A percentile compares a stretch with the other conserved stretches of the same genome.
phyloP scores from a whole-genome alignment of 1,284 basidiomycete genomes.

The Ceratobasidium theobromae region DNA sequence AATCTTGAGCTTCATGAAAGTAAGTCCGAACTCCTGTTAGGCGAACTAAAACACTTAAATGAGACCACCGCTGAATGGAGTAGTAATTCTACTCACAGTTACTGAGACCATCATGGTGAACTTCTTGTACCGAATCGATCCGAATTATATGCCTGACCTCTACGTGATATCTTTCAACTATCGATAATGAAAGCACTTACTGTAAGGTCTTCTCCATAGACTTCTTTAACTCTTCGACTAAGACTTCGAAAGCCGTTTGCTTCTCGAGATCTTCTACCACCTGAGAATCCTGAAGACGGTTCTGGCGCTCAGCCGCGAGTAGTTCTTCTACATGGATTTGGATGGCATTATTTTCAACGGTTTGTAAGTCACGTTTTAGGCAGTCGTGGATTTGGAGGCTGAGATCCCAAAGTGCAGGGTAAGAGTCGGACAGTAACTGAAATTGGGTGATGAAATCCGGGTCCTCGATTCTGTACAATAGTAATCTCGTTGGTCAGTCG shows the following conservation, averaged over 20 bases:
- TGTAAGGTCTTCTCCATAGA: not conserved
- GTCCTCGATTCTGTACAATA: too few species aligned
- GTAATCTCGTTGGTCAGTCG: too few species aligned
- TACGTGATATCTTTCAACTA: not conserved
- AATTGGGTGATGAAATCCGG: not conserved
- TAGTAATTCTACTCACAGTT: not conserved
- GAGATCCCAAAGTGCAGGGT: conserved; percentile 14
- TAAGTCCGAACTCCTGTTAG: conserved; percentile 1
- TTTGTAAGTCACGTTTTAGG: not conserved
- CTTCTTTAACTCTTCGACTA: not conserved
- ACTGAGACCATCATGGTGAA: not conserved
- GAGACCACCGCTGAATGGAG: not conserved
- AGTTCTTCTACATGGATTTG: not conserved
- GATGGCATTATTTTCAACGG: not conserved
- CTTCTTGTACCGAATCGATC: not conserved
- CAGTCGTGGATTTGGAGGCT: not conserved
- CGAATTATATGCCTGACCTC: not conserved
- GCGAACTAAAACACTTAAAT: not conserved
- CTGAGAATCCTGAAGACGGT: not conserved
- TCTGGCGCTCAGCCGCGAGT: not conserved
- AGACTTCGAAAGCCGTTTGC: not conserved
- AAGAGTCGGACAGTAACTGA: not conserved
- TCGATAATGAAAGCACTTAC: not conserved
- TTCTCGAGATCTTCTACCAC: not conserved
- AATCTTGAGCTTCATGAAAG: not conserved